Evolutionary conservation across 2,329 filamentous ascomycete genomes (phyloP).

Genomic region (Ascochyta fabae): DNA sequence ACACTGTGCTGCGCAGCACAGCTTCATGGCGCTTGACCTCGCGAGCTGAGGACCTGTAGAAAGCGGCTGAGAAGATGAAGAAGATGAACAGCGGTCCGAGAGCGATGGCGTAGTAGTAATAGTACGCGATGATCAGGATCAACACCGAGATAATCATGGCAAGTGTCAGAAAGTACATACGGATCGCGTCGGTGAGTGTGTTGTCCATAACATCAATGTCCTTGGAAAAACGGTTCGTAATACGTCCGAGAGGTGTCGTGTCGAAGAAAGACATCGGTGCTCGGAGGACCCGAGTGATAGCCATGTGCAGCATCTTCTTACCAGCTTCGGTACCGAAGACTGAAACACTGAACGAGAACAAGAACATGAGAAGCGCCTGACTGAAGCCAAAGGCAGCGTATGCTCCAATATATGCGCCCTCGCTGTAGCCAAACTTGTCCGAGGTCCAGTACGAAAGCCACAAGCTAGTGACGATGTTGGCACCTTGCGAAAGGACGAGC

Average conservation of each 20-base stretch:
- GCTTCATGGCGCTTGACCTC: constrained; percentile 96
- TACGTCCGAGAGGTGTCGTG: constrained; percentile 91
- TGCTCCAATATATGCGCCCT: constrained; percentile 73
- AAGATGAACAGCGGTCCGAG: constrained; percentile 73
- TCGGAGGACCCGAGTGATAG: constrained; percentile 75
- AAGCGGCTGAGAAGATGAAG: constrained; percentile 82
- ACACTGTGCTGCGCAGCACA: constrained; percentile 83
- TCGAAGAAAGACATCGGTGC: constrained; percentile 92
- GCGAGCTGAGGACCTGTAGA: constrained; percentile 88
- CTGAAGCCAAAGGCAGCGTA: constrained; percentile 22
- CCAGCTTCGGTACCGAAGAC: constrained; percentile 81
- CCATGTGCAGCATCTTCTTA: constrained; percentile 79
- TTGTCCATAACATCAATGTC: constrained; percentile 98
- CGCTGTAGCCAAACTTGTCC: constrained; percentile 71
- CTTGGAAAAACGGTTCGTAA: constrained; percentile 94
- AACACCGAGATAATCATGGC: constrained; percentile 70
- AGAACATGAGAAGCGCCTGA: constrained; percentile 63
- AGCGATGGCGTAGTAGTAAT: constrained; percentile 82
- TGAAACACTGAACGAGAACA: constrained; percentile 79
- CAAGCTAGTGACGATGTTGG: constrained; percentile 85
- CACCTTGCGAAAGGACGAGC: constrained; percentile 75
- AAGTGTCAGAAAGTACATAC: constrained; percentile 89
- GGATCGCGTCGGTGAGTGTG: constrained; percentile 82
- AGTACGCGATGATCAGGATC: constrained; percentile 90
- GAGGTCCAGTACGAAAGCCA: constrained; percentile 97